Evolutionary conservation across 139 green algal species (phyloP), one percentile per base, ranked within the genome.

Genomic region (Closterium sp.): DNA sequence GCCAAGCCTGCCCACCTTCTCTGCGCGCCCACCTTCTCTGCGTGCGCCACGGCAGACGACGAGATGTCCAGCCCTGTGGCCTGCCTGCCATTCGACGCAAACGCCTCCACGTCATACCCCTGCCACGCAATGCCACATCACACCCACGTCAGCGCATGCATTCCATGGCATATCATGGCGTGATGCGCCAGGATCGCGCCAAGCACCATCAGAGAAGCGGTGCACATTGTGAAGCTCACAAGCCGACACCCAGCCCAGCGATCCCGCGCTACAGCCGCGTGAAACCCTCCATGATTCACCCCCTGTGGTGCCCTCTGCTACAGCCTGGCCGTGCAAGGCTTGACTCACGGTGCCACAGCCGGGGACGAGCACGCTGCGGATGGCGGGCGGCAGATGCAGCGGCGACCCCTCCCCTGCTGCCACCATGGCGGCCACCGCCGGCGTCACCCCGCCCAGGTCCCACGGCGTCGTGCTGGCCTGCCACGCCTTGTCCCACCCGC

Each of bases 401-500:
- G 55, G 55, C 55, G 90, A 89, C 35, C 92, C 33, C 25, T 43
- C n/a, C 8, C 8, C 3, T 19, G 66, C 38, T 6, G 34, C 43
- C 33, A 93, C 16, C 1, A 93, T 25, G 8, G n/a, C 12, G 9
- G 43, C n/a, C 16, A 93, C 19, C 16, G 76, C 86, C 21, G 86
- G 86, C 33, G 87, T 86, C n/a, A 91, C 86, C 9, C 43, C 86
- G 21, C 87, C 43, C 25, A 87, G 21, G 35, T 93, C 90, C 90
- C 90, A 93, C 25, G 86, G 86, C 34, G 55, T 91, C 28, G 36
- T 87, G 16, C 87, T 33, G 33, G 34, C 23, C 76, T 90, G 32
- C 90, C 90, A 93, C 32, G 34, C n/a, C 43, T 87, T 91, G 30
- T 93, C 90, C 90, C 90, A 93, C 31, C 90, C 90, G 21, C 84